These are phyloP conservation scores for Candida pseudoviswanathii DNA, from an alignment of 1,139 yeast species.

Conservation along the genomic window DNA sequence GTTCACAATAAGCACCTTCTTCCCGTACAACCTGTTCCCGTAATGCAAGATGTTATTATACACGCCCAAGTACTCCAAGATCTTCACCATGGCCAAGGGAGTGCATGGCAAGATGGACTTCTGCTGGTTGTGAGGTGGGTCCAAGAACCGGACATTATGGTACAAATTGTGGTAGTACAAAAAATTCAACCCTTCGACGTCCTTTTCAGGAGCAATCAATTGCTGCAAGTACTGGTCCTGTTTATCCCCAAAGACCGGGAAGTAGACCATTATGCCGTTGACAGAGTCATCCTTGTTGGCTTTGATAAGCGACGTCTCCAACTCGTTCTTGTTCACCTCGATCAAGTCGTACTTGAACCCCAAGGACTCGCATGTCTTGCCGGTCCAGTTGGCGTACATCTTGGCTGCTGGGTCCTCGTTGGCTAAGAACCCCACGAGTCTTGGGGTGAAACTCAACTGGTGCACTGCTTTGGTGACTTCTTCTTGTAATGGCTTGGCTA, in stretches of 20 bases:
- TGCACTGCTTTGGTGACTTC: conserved; percentile 68
- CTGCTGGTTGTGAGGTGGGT: conserved; percentile 61
- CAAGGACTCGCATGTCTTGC: conserved; percentile 79
- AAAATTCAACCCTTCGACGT: conserved; percentile 94
- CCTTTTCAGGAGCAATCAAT: conserved; percentile 82
- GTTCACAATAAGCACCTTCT: conserved; percentile 85
- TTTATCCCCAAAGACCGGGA: conserved; percentile 93
- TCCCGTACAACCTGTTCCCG: conserved; percentile 92
- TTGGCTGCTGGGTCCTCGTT: conserved; percentile 93
- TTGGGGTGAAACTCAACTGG: conserved; percentile 58
- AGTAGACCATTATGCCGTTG: conserved; percentile 96
- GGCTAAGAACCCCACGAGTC: conserved; percentile 87
- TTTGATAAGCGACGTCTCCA: conserved; percentile 78
- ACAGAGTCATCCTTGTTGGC: conserved; percentile 80
- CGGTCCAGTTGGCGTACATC: conserved; percentile 96
- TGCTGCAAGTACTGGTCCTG: conserved; percentile 97
- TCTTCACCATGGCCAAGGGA: conserved; percentile 91
- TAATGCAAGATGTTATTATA: conserved; percentile 80
- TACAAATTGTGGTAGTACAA: conserved; percentile 91
- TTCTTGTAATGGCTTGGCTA: conserved; percentile 77
- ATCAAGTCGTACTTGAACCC: conserved; percentile 86
- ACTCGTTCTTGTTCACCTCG: conserved; percentile 72
- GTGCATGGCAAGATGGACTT: conserved; percentile 95
- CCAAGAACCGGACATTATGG: conserved; percentile 85
- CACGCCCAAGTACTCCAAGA: conserved; percentile 84